A percentile compares a stretch with the other conserved stretches of the same genome.
Evolutionary conservation across 805 yeast species (phyloP).

Genomic region (Candida xyloterini): DNA sequence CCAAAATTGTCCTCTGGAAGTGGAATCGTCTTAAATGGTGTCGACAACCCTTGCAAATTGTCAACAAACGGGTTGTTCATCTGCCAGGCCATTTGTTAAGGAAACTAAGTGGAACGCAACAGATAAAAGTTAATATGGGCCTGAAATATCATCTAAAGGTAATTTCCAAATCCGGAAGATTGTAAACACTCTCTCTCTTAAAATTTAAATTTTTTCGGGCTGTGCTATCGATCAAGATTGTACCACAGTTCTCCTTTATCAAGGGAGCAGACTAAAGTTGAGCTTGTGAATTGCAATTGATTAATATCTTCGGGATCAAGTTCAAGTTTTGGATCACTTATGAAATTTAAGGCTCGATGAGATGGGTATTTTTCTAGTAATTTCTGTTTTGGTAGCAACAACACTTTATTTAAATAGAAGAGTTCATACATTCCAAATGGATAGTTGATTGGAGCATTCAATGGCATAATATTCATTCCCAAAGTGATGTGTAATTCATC

Average conservation of each 20-base stretch:
- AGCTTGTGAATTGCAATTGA: constrained; percentile 11
- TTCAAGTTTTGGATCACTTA: constrained; percentile 16
- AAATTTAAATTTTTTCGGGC: constrained; percentile 3
- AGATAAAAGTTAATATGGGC: constrained; percentile 5
- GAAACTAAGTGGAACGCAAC: constrained; percentile 5
- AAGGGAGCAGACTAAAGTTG: constrained; percentile 14
- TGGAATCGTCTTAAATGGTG: constrained; percentile 38
- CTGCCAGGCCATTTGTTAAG: constrained; percentile 16
- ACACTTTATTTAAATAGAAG: constrained; percentile 24
- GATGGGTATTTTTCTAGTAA: constrained; percentile 20
- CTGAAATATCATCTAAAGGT: constrained; percentile 7
- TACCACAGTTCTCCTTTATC: constrained; percentile 17
- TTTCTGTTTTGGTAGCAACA: constrained; percentile 21
- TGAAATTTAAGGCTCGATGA: constrained; percentile 11
- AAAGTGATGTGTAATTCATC: constrained; percentile 21
- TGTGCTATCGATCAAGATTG: not conserved
- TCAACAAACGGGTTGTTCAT: constrained; percentile 28
- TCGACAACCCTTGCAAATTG: constrained; percentile 34
- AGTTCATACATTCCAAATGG: constrained; percentile 28
- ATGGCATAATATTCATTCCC: constrained; percentile 11
- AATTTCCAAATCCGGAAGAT: constrained; percentile 22
- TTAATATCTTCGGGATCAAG: constrained; percentile 13
- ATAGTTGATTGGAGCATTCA: not conserved
- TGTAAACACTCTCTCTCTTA: constrained; percentile 15
- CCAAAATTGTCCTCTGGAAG: constrained; percentile 56